Evolutionary conservation across 2,329 filamentous ascomycete genomes (phyloP).

Genomic region (Albophoma yamanashiensis): DNA sequence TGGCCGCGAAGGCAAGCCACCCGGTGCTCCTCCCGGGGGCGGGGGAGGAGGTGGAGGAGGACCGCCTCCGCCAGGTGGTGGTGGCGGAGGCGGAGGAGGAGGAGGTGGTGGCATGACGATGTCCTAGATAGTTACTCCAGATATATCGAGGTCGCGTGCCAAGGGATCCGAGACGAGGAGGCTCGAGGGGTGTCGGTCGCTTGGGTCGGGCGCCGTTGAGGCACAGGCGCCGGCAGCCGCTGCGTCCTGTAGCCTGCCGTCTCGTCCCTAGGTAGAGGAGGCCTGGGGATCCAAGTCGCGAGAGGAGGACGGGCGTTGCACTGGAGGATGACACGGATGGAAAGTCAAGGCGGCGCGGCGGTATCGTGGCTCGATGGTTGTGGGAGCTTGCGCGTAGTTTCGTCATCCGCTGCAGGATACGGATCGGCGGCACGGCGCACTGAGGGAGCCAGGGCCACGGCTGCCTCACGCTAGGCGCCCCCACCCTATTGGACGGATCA

Average conservation of each 20-base stretch:
- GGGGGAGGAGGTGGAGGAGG: constrained; percentile 54
- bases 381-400: constrained; percentile 6
- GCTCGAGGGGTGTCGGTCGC: neutral
- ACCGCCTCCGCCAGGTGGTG: constrained; percentile 50
- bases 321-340: neutral
- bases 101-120: constrained; percentile 42
- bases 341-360: constrained; percentile 1
- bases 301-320: neutral
- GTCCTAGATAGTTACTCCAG: neutral
- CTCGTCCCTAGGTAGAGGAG: too few species aligned
- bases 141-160: constrained; percentile 2
- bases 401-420: constrained; percentile 6
- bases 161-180: neutral
- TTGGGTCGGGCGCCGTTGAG: neutral
- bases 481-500: neutral
- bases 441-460: neutral
- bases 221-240: neutral
- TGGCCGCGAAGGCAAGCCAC: constrained; percentile 46
- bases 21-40: constrained; percentile 31
- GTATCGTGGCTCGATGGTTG: neutral
- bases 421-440: neutral
- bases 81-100: constrained; percentile 61
- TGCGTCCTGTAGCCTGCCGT: neutral
- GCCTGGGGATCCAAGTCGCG: neutral
- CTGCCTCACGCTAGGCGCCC: neutral